A percentile compares a stretch with the other conserved stretches of the same genome.
These are phyloP conservation scores for Drechslerella dactyloides DNA, from an alignment of 2,329 filamentous ascomycete species.

Conservation along the genomic window DNA sequence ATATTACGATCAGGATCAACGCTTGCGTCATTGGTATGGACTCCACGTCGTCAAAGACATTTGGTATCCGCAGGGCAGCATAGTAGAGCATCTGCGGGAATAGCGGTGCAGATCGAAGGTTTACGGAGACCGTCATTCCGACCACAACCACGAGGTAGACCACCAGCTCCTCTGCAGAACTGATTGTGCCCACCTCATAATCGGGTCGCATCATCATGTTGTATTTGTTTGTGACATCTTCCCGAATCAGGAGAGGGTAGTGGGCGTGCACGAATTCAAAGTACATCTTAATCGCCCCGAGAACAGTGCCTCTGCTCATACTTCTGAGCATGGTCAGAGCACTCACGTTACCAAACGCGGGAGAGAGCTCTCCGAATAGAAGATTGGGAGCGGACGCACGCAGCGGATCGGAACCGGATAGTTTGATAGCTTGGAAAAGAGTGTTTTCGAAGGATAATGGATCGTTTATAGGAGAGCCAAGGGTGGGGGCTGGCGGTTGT, in stretches of 20 bases:
- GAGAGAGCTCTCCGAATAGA: constrained; percentile 30
- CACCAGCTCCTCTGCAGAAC: constrained; percentile 34
- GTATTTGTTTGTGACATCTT: constrained; percentile 40
- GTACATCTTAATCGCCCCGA: constrained; percentile 28
- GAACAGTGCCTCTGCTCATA: constrained; percentile 22
- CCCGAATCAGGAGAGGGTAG: constrained; percentile 31
- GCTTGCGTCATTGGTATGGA: constrained; percentile 42
- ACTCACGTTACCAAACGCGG: constrained; percentile 14
- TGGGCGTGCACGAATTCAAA: constrained; percentile 47
- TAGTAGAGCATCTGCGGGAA: constrained; percentile 44
- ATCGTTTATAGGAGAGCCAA: constrained; percentile 10
- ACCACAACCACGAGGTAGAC: constrained; percentile 42
- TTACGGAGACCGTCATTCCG: constrained; percentile 36
- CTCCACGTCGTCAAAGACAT: constrained; percentile 23
- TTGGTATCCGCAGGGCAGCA: constrained; percentile 22
- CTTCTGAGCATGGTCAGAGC: constrained; percentile 23
- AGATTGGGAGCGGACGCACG: constrained; percentile 40
- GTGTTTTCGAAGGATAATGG: constrained; percentile 43
- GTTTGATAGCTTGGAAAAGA: constrained; percentile 35
- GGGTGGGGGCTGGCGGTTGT: background rate
- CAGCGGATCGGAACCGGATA: constrained; percentile 39
- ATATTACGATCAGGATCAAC: constrained; percentile 44
- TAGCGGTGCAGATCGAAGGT: constrained; percentile 23
- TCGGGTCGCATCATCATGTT: constrained; percentile 32
- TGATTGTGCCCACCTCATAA: constrained; percentile 29